phyloP scores from a whole-genome alignment of 495 filamentous ascomycete species.

The Neurospora pannonica region DNA sequence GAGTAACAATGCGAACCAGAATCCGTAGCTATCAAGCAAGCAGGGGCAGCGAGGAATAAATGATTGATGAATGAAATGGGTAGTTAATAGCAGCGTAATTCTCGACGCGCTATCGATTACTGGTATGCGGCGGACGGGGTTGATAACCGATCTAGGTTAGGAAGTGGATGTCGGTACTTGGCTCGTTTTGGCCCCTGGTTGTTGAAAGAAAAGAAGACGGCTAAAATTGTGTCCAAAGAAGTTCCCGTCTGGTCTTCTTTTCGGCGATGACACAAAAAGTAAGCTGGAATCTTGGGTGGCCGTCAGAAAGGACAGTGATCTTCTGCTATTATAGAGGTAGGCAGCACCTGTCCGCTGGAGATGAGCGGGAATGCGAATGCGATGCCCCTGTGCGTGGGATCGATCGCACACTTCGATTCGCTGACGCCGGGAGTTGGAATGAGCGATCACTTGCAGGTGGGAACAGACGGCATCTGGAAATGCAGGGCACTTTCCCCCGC shows the following conservation, averaged over 20 bases:
- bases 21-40: not conserved
- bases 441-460: not conserved
- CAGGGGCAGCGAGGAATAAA: not conserved
- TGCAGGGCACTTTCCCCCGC: not conserved
- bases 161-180: not conserved
- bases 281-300: not conserved
- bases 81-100: not conserved
- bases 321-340: not conserved
- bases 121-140: not conserved
- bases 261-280: not conserved
- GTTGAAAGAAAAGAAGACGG: not conserved
- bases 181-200: not conserved
- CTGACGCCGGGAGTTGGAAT: not conserved
- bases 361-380: not conserved
- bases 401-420: not conserved
- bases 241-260: not conserved
- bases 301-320: not conserved
- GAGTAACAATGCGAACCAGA: not conserved
- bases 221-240: not conserved
- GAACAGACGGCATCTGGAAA: not conserved
- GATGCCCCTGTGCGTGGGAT: not conserved
- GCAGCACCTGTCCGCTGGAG: not conserved
- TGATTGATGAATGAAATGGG: not conserved
- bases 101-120: not conserved
- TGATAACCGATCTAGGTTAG: not conserved